phyloP scores from a whole-genome alignment of 768 basidiomycete genomes.

The Termitomyces sp. region DNA sequence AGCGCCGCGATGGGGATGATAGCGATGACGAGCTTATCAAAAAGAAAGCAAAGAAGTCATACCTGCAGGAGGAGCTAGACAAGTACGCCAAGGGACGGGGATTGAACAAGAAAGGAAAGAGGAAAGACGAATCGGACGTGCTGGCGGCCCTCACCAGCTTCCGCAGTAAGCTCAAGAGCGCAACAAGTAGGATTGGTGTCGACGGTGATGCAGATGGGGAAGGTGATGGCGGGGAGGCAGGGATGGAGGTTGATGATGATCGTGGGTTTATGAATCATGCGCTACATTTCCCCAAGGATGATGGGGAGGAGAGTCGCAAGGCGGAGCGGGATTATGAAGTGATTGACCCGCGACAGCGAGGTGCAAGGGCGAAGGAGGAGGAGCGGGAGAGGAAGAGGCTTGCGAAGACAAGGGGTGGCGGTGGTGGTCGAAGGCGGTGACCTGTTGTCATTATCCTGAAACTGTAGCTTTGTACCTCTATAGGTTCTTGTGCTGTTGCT shows the following conservation, averaged over 20 bases:
- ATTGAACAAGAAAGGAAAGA: slow-evolving; percentile 44
- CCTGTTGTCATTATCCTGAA: not conserved
- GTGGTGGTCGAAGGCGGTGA: slow-evolving; percentile 23
- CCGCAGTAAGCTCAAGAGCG: slow-evolving; percentile 57
- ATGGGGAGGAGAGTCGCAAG: slow-evolving; percentile 68
- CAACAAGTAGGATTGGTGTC: slow-evolving; percentile 22
- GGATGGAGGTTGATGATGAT: slow-evolving; percentile 77
- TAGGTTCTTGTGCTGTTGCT: not conserved
- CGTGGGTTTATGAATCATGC: slow-evolving; percentile 68
- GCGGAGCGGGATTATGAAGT: slow-evolving; percentile 87
- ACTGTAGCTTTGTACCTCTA: not conserved
- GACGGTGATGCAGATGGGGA: slow-evolving; percentile 17
- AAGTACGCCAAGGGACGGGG: slow-evolving; percentile 71
- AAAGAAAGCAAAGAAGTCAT: slow-evolving; percentile 61
- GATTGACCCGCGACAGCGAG: slow-evolving; percentile 74
- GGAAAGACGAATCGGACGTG: slow-evolving; percentile 68
- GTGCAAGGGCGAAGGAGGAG: slow-evolving; percentile 73
- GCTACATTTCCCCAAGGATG: slow-evolving; percentile 74
- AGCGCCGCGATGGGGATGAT: slow-evolving; percentile 47
- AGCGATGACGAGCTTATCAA: slow-evolving; percentile 61
- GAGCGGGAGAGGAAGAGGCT: slow-evolving; percentile 61
- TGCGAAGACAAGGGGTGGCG: slow-evolving; percentile 26
- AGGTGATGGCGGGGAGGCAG: slow-evolving; percentile 35
- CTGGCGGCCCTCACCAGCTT: slow-evolving; percentile 67
- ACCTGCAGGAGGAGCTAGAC: slow-evolving; percentile 75